Conservation (phyloP, 192 early-diverging fungal species). For the Linnemannia hyalina region DNA sequence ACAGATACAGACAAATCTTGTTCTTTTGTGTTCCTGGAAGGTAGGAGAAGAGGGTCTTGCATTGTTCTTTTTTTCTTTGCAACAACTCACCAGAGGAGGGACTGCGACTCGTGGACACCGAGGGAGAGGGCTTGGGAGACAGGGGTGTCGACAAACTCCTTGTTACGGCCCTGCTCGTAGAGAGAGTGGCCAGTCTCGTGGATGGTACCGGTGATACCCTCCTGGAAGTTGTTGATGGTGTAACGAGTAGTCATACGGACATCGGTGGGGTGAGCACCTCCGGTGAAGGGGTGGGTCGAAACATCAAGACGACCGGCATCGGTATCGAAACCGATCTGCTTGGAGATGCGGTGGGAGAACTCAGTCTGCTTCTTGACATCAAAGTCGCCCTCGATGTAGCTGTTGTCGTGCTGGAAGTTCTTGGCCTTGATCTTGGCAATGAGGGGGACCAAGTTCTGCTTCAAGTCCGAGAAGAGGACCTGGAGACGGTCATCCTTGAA, state of each 20-base stretch:
- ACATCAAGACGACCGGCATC: conserved; percentile 57
- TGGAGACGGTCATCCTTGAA: conserved; percentile 56
- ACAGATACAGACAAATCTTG: not conserved
- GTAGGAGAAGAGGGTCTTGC: no score
- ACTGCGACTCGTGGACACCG: conserved; percentile 59
- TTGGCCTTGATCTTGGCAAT: conserved; percentile 57
- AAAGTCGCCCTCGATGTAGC: conserved; percentile 32
- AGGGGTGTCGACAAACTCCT: conserved; percentile 38
- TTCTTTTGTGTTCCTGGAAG: no score
- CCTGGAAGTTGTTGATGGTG: conserved; percentile 38
- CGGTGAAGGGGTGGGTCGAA: conserved; percentile 58
- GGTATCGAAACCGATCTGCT: conserved; percentile 58
- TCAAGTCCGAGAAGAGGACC: conserved; percentile 45
- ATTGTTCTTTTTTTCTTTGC: not conserved
- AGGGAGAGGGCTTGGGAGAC: conserved; percentile 44
- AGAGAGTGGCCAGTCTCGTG: conserved; percentile 61
- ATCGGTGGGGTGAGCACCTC: conserved; percentile 43
- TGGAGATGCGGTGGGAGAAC: conserved; percentile 50
- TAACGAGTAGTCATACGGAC: conserved; percentile 64
- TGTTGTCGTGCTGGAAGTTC: conserved; percentile 54
- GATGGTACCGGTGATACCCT: conserved; percentile 56
- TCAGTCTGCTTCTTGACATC: conserved; percentile 57
- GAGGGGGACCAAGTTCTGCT: conserved; percentile 53
- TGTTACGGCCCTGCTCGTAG: conserved; percentile 58
- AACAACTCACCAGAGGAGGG: conserved; percentile 54